Percentiles rank a stretch among this genome's conserved stretches.
Conservation (phyloP, 306 rosid genomes). For the Gillenia trifoliata region DNA sequence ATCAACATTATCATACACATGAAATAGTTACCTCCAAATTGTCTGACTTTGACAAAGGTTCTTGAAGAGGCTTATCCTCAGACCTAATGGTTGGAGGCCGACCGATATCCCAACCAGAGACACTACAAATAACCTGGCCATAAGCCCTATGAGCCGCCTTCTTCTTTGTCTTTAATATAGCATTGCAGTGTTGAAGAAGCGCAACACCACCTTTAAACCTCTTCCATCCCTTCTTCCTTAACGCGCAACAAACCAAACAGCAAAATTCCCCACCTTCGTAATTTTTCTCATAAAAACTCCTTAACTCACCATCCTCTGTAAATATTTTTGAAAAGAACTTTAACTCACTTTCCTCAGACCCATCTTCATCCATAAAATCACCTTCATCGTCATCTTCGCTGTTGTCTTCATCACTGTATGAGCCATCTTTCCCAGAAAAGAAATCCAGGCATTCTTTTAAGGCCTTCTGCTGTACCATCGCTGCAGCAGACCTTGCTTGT, state of each 20-base stretch:
- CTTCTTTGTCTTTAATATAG: slow-evolving; percentile 45
- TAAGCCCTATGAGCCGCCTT: slow-evolving; percentile 64
- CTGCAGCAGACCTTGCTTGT: slow-evolving; percentile 3
- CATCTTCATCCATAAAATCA: slow-evolving; percentile 1
- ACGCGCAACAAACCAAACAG: slow-evolving; percentile 24
- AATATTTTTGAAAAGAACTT: slow-evolving; percentile 21
- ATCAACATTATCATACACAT: neutral
- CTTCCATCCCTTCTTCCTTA: slow-evolving; percentile 12
- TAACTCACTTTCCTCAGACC: slow-evolving; percentile 6
- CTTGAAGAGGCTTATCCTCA: slow-evolving; percentile 37
- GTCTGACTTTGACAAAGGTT: slow-evolving; percentile 18
- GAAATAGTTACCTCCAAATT: slow-evolving; percentile 26
- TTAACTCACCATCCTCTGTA: slow-evolving; percentile 9
- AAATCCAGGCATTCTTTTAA: slow-evolving; percentile 10
- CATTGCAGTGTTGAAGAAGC: slow-evolving; percentile 55
- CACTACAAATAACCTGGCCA: slow-evolving; percentile 48
- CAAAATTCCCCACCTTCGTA: slow-evolving; percentile 16
- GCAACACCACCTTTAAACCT: slow-evolving; percentile 46
- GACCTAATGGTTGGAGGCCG: slow-evolving; percentile 39
- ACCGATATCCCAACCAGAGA: slow-evolving; percentile 58
- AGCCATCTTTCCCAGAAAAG: neutral
- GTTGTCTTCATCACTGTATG: neutral
- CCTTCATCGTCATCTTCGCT: neutral
- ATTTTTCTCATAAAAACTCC: slow-evolving; percentile 20
- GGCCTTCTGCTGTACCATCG: slow-evolving; percentile 7